phyloP scores from a whole-genome alignment of 106 monocot species.

The Gastrodia elata region DNA sequence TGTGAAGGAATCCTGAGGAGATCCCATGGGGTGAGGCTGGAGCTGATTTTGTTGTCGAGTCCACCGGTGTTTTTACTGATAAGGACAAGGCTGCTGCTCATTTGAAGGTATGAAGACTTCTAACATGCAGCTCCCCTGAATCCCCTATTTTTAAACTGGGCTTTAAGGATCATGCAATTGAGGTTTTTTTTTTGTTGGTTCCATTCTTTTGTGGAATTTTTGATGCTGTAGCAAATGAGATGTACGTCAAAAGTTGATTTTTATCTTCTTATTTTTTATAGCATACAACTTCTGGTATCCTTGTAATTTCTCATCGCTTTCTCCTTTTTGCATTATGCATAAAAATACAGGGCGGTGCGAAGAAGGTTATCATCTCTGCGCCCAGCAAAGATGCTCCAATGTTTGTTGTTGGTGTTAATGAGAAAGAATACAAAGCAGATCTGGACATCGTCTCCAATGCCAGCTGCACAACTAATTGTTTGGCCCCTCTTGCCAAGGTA shows the following conservation, averaged over 20 bases:
- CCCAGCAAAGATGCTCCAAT: constrained; percentile 98
- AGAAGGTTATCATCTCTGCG: constrained; percentile 95
- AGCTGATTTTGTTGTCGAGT: constrained; percentile 86
- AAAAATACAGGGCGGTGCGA: constrained; percentile 85
- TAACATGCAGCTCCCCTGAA: no score
- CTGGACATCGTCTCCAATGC: constrained; percentile 86
- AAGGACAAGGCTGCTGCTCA: constrained; percentile 95
- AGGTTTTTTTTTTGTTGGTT: no score
- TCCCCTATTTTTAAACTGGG: no score
- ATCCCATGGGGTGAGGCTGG: constrained; percentile 84
- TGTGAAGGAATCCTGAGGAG: constrained; percentile 82
- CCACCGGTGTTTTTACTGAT: constrained; percentile 93
- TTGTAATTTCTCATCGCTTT: not conserved
- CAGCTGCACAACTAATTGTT: constrained; percentile 93
- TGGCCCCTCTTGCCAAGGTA: constrained; percentile 93
- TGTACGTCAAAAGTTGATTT: no score
- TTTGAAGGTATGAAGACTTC: constrained; percentile 76
- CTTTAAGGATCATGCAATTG: no score
- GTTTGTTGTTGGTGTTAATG: constrained; percentile 92
- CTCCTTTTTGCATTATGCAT: not conserved
- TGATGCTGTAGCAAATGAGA: no score
- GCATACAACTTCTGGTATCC: no score
- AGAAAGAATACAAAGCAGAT: constrained; percentile 61
- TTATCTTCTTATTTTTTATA: no score
- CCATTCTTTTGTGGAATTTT: no score